Percentiles rank a stretch among this genome's conserved stretches.
Evolutionary conservation across 306 rosid genomes (phyloP).

Genomic region (Vigna hirtella): DNA sequence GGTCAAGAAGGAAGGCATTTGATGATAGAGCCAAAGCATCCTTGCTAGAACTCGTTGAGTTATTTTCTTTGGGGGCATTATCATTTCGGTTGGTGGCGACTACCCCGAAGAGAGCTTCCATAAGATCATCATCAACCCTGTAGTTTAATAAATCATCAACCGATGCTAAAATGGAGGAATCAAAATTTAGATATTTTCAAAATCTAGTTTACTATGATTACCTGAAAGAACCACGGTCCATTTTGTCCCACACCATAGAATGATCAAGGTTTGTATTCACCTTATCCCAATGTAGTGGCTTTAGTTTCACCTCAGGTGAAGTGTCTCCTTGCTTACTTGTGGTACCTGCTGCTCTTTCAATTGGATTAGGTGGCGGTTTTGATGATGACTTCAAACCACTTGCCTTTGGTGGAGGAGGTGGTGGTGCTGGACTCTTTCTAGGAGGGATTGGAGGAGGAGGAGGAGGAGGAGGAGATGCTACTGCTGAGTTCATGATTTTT

Average conservation of each 20-base stretch:
- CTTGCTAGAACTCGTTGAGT: slow-evolving; percentile 42
- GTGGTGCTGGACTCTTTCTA: slow-evolving; percentile 45
- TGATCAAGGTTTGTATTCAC: slow-evolving; percentile 72
- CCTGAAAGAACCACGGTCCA: slow-evolving; percentile 82
- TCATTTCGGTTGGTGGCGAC: slow-evolving; percentile 58
- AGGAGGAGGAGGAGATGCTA: slow-evolving; percentile 39
- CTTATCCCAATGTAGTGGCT: slow-evolving; percentile 95
- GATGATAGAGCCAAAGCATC: slow-evolving; percentile 42
- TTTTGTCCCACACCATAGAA: slow-evolving; percentile 98
- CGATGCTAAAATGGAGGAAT: slow-evolving; percentile 14
- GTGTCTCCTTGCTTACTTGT: slow-evolving; percentile 39
- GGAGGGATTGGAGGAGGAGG: slow-evolving; percentile 39
- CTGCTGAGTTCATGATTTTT: slow-evolving; percentile 23
- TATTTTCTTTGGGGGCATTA: slow-evolving; percentile 52
- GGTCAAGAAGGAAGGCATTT: slow-evolving; percentile 65
- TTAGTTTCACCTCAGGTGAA: slow-evolving; percentile 65
- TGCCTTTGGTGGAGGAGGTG: slow-evolving; percentile 53
- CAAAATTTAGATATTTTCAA: neutral
- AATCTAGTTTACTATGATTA: slow-evolving; percentile 42
- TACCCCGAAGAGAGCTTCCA: slow-evolving; percentile 91
- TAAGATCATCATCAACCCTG: slow-evolving; percentile 88
- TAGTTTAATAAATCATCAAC: slow-evolving; percentile 14
- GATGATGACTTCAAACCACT: slow-evolving; percentile 54
- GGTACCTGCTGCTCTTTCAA: slow-evolving; percentile 10
- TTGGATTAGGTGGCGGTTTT: slow-evolving; percentile 60